Evolutionary conservation across 164 flowering plant species (phyloP).

Genomic region (Amborella trichopoda): DNA sequence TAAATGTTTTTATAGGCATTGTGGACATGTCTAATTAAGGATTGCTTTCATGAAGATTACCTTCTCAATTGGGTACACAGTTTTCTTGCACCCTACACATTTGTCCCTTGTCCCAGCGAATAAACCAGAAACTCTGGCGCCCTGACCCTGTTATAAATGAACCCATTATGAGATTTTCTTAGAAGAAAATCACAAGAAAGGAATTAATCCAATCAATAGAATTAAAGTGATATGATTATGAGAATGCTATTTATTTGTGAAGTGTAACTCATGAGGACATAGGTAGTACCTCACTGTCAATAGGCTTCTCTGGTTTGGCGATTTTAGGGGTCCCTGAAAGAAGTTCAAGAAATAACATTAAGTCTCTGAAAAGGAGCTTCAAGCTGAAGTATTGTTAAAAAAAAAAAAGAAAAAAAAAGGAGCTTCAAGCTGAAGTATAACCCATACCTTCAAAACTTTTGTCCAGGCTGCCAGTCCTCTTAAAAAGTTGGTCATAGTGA

Average conservation of each 20-base stretch:
- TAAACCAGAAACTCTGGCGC: slow-evolving; percentile 30
- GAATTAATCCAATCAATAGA: no score
- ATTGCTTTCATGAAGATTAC: slow-evolving; percentile 21
- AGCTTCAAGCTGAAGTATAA: no score
- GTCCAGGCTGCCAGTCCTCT: slow-evolving; percentile 86
- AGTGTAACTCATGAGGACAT: background rate
- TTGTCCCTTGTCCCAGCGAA: slow-evolving; percentile 79
- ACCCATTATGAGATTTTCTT: no score
- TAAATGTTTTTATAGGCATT: background rate
- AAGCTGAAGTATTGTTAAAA: no score
- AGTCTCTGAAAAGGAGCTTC: no score
- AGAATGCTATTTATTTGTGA: no score
- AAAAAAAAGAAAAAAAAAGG: no score
- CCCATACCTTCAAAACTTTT: slow-evolving; percentile 96
- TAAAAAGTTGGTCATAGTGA: slow-evolving; percentile 87
- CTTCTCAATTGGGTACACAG: slow-evolving; percentile 79
- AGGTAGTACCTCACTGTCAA: slow-evolving; percentile 44
- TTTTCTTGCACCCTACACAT: slow-evolving; percentile 56
- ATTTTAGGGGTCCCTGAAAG: slow-evolving; percentile 76
- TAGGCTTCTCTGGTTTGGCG: slow-evolving; percentile 55
- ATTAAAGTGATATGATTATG: no score
- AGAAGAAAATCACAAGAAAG: no score
- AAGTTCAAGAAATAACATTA: slow-evolving; percentile 3
- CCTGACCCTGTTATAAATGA: background rate
- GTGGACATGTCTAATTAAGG: background rate